A percentile compares a stretch with the other conserved stretches of the same genome.
Evolutionary conservation across 2,329 filamentous ascomycete genomes (phyloP).

Genomic region (Phaeoacremonium minimum): DNA sequence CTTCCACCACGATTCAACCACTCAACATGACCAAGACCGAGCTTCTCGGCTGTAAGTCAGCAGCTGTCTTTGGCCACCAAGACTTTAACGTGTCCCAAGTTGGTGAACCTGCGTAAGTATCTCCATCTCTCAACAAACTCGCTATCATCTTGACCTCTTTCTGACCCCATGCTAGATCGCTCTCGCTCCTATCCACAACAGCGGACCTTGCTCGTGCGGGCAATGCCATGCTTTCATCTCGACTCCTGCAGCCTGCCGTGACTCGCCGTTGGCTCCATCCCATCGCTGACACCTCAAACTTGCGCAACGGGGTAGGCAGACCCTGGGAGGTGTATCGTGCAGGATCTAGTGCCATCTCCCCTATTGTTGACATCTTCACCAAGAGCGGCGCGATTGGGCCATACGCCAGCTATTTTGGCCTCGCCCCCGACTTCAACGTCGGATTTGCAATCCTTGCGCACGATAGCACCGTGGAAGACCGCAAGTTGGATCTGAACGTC

Average conservation of each 20-base stretch:
- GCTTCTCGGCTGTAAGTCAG: conserved; percentile 1
- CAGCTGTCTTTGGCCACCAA: conserved; percentile 7
- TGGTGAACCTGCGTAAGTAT: conserved; percentile 14
- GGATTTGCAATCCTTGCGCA: conserved; percentile 28
- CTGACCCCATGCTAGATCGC: conserved; percentile 3
- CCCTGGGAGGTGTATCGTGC: conserved; percentile 28
- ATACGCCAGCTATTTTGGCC: conserved; percentile 21
- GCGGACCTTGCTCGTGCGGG: conserved; percentile 15
- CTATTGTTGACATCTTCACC: conserved; percentile 19
- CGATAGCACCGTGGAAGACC: conserved; percentile 15
- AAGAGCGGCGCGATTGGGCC: conserved; percentile 20
- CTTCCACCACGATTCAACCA: conserved; percentile 8
- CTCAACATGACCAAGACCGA: conserved; percentile 12
- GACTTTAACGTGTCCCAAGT: conserved; percentile 6
- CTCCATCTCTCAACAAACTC: too few species aligned
- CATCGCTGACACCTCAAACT: conserved; percentile 22
- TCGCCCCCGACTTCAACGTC: conserved; percentile 16
- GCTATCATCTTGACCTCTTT: too few species aligned
- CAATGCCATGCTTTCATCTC: conserved; percentile 15
- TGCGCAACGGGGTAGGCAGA: conserved; percentile 25
- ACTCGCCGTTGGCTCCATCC: conserved; percentile 26
- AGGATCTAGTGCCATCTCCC: conserved; percentile 11
- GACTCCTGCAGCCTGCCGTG: conserved; percentile 11
- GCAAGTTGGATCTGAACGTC: conserved; percentile 27
- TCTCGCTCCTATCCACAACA: conserved; percentile 12